Evolutionary conservation across 768 basidiomycete species (phyloP).

Genomic region (Tylopilus vinaceipallidus): DNA sequence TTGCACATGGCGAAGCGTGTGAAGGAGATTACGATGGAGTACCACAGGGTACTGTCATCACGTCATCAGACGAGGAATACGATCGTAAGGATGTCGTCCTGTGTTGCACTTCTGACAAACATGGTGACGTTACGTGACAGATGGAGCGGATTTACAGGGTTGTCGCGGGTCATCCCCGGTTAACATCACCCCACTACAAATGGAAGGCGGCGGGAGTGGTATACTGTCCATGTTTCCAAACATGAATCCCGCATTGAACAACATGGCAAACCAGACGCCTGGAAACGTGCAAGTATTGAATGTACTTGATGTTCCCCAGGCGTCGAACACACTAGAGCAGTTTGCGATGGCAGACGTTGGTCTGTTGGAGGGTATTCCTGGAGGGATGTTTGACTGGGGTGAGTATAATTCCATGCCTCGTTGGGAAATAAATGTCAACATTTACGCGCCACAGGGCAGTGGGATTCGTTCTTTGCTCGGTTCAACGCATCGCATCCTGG

Average conservation of each 20-base stretch:
- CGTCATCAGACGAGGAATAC: conserved; percentile 43
- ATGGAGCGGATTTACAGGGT: conserved; percentile 14
- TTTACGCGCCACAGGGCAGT: conserved; percentile 53
- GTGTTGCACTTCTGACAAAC: conserved; percentile 5
- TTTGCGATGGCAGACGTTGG: conserved; percentile 65
- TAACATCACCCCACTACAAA: conserved; percentile 52
- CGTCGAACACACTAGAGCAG: conserved; percentile 55
- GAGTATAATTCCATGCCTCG: conserved; percentile 31
- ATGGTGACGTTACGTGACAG: conserved; percentile 5
- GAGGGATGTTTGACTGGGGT: conserved; percentile 89
- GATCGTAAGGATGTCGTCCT: conserved; percentile 46
- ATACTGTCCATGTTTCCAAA: conserved; percentile 41
- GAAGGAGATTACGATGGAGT: conserved; percentile 51
- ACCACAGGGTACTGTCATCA: conserved; percentile 55
- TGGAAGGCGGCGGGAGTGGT: conserved; percentile 29
- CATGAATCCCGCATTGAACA: conserved; percentile 77
- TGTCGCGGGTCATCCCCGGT: conserved; percentile 44
- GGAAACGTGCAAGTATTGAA: conserved; percentile 77
- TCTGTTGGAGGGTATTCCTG: conserved; percentile 76
- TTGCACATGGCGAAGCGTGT: conserved; percentile 54
- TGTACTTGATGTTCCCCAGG: conserved; percentile 60
- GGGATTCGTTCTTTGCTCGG: conserved; percentile 78
- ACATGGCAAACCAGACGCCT: conserved; percentile 31
- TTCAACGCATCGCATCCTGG: conserved; percentile 33
- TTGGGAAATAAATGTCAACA: neutral